A percentile compares a stretch with the other conserved stretches of the same genome.
phyloP scores from a whole-genome alignment of 371 early-diverging fungal species.

The Mucor sp. region DNA sequence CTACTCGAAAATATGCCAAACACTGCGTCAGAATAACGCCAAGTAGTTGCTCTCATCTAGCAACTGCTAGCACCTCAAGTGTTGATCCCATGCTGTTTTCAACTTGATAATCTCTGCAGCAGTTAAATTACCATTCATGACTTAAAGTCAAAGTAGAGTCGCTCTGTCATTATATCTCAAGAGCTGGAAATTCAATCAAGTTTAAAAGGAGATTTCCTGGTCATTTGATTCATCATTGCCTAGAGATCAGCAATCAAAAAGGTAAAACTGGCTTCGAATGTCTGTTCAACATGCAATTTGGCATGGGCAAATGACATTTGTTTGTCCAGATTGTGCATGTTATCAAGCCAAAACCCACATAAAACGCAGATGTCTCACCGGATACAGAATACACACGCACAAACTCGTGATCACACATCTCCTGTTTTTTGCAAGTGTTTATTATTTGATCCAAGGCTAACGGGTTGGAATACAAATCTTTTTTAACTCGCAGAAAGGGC shows the following conservation, averaged over 20 bases:
- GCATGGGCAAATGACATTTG: neutral
- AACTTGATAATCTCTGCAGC: too few relatives aligned
- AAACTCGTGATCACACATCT: neutral
- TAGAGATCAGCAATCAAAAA: neutral
- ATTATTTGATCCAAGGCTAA: neutral
- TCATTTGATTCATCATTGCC: neutral
- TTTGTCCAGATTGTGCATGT: neutral
- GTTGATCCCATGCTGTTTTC: too few relatives aligned
- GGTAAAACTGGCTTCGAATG: neutral
- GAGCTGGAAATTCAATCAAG: neutral
- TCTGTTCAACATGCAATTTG: neutral
- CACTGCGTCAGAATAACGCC: too few relatives aligned
- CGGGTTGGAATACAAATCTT: neutral
- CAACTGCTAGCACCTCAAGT: too few relatives aligned
- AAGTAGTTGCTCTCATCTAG: too few relatives aligned
- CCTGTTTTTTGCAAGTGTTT: neutral
- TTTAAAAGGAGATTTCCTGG: neutral
- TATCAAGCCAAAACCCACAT: neutral
- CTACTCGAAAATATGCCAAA: too few relatives aligned
- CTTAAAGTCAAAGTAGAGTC: too few relatives aligned
- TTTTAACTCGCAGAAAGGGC: neutral
- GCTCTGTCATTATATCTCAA: neutral
- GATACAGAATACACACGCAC: neutral
- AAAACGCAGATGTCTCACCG: neutral
- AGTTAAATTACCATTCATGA: too few relatives aligned